These are phyloP conservation scores for Achlya hypogyna DNA, from an alignment of 352 stramenopile genomes.

Conservation along the genomic window DNA sequence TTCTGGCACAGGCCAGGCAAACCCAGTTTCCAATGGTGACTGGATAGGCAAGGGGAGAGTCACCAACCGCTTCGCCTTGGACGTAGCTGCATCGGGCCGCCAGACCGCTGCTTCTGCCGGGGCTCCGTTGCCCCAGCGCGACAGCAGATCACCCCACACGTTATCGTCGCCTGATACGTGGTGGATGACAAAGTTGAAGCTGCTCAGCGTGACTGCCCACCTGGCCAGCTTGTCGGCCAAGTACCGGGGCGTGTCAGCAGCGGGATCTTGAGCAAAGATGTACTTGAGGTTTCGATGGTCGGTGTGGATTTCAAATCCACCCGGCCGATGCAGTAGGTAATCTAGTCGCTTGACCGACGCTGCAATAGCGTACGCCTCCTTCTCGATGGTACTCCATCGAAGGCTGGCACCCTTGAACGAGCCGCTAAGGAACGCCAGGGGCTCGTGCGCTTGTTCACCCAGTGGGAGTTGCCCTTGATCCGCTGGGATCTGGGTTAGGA, in stretches of 20 bases:
- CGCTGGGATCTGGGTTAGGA: conserved; percentile 17
- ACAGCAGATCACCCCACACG: conserved; percentile 29
- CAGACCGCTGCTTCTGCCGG: not conserved
- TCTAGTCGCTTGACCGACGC: conserved; percentile 22
- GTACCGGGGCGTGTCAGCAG: conserved; percentile 15
- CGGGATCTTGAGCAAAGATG: conserved; percentile 20
- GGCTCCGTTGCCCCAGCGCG: conserved; percentile 19
- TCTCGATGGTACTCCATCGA: conserved; percentile 24
- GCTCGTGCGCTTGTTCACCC: conserved; percentile 20
- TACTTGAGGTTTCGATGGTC: conserved; percentile 24
- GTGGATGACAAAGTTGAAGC: conserved; percentile 24
- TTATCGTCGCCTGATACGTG: conserved; percentile 27
- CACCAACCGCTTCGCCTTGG: no score
- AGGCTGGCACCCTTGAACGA: conserved; percentile 10
- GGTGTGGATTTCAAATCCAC: conserved; percentile 20
- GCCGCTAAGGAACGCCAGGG: conserved; percentile 24
- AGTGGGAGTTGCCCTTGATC: conserved; percentile 2
- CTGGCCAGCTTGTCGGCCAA: conserved; percentile 28
- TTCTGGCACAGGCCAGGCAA: not conserved
- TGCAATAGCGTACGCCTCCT: conserved; percentile 25
- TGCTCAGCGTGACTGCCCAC: conserved; percentile 21
- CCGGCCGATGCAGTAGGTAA: conserved; percentile 20
- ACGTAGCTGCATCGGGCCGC: not conserved
- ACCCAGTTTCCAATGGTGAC: not conserved
- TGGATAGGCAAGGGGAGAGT: not conserved